Evolutionary conservation across 495 filamentous ascomycete genomes (phyloP), one percentile per base, ranked within the genome.

Genomic region (Talaromyces borbonicus): DNA sequence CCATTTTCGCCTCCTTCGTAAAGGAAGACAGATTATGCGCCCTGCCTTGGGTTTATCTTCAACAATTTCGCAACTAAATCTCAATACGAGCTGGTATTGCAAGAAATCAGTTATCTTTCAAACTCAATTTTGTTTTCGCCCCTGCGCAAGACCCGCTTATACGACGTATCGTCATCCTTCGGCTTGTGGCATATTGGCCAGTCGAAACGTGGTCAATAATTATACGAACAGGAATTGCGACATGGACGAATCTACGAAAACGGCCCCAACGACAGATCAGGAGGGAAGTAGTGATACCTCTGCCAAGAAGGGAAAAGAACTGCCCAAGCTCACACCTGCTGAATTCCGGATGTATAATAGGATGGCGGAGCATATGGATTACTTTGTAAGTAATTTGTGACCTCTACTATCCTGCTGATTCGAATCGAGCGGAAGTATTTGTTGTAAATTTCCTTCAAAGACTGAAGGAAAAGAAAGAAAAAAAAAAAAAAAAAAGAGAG

Each of bases 361-460:
- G 11, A 61, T 90, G 51, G 79, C 86, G 1, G 83, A 84, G 52
- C 70, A 77, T 41, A 95, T 95, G 87, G 78, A 90, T 22, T 67
- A 74, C 25, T 85, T 81, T 58, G 81, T 85, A 66, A 39, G 73
- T 63, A 9, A 19, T 50, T 43, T 44, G 4, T 19, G 20, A 22
- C 19, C 36, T 32, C 43, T 15, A 6, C 23, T 43, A 30, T 15
- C 18, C 25, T 19, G 18, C 36, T 35, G 15, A 27, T 14, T 44
- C 30, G 49, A 22, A 51, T 33, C n/a, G n/a, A n/a, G n/a, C n/a
- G n/a, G n/a, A n/a, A n/a, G n/a, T n/a, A n/a, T n/a, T n/a, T n/a
- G n/a, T n/a, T n/a, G n/a, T n/a, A n/a, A n/a, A n/a, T n/a, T n/a
- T n/a, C n/a, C n/a, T n/a, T n/a, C n/a, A 35, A 49, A 15, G 15